phyloP scores from a whole-genome alignment of 495 filamentous ascomycete species.

The Pseudotulostoma volvatum region DNA sequence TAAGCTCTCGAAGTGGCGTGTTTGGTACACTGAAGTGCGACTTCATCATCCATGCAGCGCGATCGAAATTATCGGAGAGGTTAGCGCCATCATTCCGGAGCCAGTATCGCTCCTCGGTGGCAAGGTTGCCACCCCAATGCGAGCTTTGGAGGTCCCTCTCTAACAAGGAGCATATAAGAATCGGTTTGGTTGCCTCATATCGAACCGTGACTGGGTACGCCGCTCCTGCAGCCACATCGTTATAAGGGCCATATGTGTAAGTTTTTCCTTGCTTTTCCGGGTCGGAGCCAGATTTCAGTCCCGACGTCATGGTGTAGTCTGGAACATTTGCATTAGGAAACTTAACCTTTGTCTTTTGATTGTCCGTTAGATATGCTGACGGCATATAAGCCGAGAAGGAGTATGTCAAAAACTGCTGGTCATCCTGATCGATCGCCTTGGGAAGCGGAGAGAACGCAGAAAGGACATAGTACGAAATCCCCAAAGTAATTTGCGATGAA shows the following conservation, averaged over 20 bases:
- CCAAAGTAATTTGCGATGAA: conserved; percentile 63
- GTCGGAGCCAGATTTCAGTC: conserved; percentile 44
- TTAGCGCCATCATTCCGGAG: conserved; percentile 73
- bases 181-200: conserved; percentile 89
- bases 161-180: conserved; percentile 56
- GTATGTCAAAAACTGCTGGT: conserved; percentile 75
- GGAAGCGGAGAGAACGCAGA: conserved; percentile 63
- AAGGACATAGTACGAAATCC: conserved; percentile 68
- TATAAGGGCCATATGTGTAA: conserved; percentile 86
- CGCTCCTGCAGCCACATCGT: conserved; percentile 50
- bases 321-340: conserved; percentile 61
- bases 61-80: conserved; percentile 69
- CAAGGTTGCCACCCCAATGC: conserved; percentile 95
- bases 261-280: conserved; percentile 71
- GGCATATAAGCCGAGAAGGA: conserved; percentile 65
- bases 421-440: conserved; percentile 57
- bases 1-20: conserved; percentile 66
- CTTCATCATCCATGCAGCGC: conserved; percentile 62
- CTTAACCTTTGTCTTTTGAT: conserved; percentile 96
- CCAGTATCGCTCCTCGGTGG: conserved; percentile 85
- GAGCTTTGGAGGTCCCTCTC: conserved; percentile 89
- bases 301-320: conserved; percentile 63
- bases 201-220: conserved; percentile 57
- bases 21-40: conserved; percentile 21
- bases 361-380: conserved; percentile 66